Evolutionary conservation across 2,329 filamentous ascomycete species (phyloP), one percentile per base, ranked within the genome.

Genomic region (Ceratocystis destructans): DNA sequence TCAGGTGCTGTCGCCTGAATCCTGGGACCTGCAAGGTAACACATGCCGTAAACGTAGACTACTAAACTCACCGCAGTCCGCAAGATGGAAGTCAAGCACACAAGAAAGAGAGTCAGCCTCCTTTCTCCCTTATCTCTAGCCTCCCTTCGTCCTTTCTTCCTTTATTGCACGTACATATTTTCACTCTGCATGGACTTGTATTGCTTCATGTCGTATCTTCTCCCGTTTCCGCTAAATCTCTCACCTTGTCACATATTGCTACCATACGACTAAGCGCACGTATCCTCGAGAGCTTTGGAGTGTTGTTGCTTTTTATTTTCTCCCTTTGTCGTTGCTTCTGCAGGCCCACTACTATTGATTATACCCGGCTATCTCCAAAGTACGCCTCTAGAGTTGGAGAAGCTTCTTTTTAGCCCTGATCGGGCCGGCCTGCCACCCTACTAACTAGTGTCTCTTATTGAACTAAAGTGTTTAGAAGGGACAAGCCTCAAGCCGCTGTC

Each of bases 361-460:
- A 28, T 25, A 25, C 48, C 8, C 15, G 12, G 55, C 33, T 31
- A 17, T 59, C 55, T 20, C 55, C 55, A 59, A 59, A 41, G 37
- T 41, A 41, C 37, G 1, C 33, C 48, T 59, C 28, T n/a, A 4
- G 8, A 53, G 10, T 59, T 59, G 55, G 55, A 59, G 55, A 59
- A 59, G 28, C 55, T 59, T 59, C 8, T 31, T 59, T 59, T 59
- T 59, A 59, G 55, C 28, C 55, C 33, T n/a, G 28, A 59, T 37
- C 55, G 55, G 55, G 28, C 55, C 55, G 37, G 28, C 28, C 28
- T 59, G 55, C 55, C 55, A 59, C 28, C 53, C 28, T n/a, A 5
- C 15, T 33, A 55, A 15, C 28, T 10, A 53, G 48, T 53, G 48
- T 53, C 48, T 15, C 20, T 48, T 48, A 22, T 53, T 53, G 48